These are phyloP conservation scores for Strobilomyces confusus DNA, from an alignment of 768 basidiomycete genomes.

Conservation along the genomic window DNA sequence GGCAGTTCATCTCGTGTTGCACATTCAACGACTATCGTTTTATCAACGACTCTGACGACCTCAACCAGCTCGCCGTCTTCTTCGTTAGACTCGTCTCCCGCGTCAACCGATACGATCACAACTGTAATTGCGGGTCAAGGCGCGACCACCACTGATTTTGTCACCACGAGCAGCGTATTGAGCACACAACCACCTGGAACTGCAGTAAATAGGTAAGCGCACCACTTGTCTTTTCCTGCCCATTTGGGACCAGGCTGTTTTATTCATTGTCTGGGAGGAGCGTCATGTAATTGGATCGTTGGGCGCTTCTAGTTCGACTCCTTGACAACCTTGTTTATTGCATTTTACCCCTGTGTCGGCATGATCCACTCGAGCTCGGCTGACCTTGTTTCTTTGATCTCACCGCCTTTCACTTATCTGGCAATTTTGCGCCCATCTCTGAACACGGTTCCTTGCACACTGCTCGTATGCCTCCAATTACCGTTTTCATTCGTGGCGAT, in stretches of 20 bases:
- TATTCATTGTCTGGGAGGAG: constrained; percentile 9
- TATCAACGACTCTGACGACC: constrained; percentile 13
- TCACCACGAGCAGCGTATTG: constrained; percentile 21
- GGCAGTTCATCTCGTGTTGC: not conserved
- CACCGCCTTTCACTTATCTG: constrained; percentile 10
- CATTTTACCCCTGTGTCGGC: constrained; percentile 18
- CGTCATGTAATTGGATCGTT: constrained; percentile 4
- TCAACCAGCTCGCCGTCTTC: not conserved
- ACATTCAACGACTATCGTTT: constrained; percentile 10
- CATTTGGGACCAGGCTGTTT: not conserved
- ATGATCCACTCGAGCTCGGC: constrained; percentile 11
- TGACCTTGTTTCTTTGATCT: constrained; percentile 19
- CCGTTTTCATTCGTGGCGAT: constrained; percentile 4
- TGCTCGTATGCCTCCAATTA: constrained; percentile 1
- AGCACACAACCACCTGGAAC: constrained; percentile 18
- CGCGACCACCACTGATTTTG: constrained; percentile 13
- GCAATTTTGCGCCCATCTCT: constrained; percentile 2
- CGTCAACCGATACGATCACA: constrained; percentile 21
- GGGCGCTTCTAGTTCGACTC: constrained; percentile 4
- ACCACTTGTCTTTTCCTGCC: not conserved
- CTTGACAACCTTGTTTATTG: not conserved
- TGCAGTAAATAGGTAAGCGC: constrained; percentile 14
- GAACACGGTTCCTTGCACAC: constrained; percentile 2
- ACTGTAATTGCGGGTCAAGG: constrained; percentile 15
- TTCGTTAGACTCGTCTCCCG: not conserved